Percentiles rank a stretch among this genome's conserved stretches.
Conservation (phyloP, 495 filamentous ascomycete species). For the Astrothelium macrocarpum region DNA sequence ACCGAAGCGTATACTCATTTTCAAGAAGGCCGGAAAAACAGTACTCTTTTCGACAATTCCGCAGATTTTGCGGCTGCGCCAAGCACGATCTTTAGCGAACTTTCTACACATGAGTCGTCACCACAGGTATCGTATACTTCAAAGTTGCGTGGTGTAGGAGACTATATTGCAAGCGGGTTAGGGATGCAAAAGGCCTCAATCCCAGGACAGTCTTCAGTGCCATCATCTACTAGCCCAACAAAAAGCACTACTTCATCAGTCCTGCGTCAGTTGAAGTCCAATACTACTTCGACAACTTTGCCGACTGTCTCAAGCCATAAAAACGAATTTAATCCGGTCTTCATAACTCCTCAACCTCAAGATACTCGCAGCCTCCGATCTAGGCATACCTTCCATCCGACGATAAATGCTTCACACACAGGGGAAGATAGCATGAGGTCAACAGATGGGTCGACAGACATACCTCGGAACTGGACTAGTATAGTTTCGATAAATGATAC, state of each 20-base stretch:
- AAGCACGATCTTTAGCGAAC: not conserved
- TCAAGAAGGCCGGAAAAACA: not conserved
- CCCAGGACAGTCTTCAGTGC: not conserved
- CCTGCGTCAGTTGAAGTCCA: not conserved
- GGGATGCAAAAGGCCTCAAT: not conserved
- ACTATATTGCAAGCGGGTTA: not conserved
- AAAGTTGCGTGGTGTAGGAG: not conserved
- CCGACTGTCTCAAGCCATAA: not conserved
- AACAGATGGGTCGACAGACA: no score
- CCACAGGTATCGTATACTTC: not conserved
- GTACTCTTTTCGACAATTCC: not conserved
- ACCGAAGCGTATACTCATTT: no score
- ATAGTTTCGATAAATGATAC: not conserved
- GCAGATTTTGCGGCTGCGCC: not conserved
- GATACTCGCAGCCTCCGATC: no score
- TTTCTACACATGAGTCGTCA: not conserved
- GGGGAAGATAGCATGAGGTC: no score
- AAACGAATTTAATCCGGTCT: not conserved
- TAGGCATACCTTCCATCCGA: no score
- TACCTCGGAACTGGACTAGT: not conserved
- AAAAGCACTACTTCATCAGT: not conserved
- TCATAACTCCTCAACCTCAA: not conserved
- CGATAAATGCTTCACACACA: no score
- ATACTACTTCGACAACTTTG: not conserved
- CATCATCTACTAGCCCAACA: not conserved